Base-by-base conservation (phyloP, 2,329 filamentous ascomycete species). In the Ophidiomyces ophidiicola region DNA sequence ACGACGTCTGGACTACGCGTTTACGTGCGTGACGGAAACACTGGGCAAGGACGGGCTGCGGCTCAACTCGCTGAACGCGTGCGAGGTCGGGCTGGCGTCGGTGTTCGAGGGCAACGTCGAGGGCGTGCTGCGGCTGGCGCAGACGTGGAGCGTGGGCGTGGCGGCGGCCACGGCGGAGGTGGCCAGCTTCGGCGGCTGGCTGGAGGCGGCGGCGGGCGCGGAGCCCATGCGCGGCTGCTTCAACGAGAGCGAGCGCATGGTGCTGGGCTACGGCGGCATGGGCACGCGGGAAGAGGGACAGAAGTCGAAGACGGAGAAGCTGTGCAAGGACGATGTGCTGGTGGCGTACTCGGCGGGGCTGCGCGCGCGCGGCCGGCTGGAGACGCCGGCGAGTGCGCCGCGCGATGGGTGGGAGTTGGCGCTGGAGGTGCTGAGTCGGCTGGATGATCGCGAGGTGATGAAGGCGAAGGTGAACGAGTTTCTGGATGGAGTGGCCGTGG, bases 391-490 rank as follows among this genome's bases (percentile, higher is more conserved):
- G 15, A 56, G 59, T 8, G 53, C 60, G 10, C n/a, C n/a, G n/a
- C 67, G 71, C 25, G 79, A 87, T 50, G 87, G 88, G 6, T 96
- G 88, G 88, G 85, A 94, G 62, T 64, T 94, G 53, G 82, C 86
- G 0, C 77, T 94, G 30, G 76, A 85, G 44, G 73, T 94, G 7
- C 68, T 94, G 32, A 82, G 82, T 6, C 76, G 88, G 39, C 72
- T 96, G 55, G 81, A 93, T 53, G 77, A 86, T 43, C 67, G 72
- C 0, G 68, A 75, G 34, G 72, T 74, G 35, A 82, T 82, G 5
- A 79, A 82, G 53, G 74, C 80, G 47, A 78, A 78, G 43, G 82
- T 94, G 7, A 72, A 77, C 28, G 73, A 80, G 43, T 64, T 94
- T 45, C 68, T 94, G 30, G 73, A 80, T 40, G 68, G 78, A 15